Evolutionary conservation across 2,329 filamentous ascomycete species (phyloP), one percentile per base, ranked within the genome.

Genomic region (Alternaria ethzedia): DNA sequence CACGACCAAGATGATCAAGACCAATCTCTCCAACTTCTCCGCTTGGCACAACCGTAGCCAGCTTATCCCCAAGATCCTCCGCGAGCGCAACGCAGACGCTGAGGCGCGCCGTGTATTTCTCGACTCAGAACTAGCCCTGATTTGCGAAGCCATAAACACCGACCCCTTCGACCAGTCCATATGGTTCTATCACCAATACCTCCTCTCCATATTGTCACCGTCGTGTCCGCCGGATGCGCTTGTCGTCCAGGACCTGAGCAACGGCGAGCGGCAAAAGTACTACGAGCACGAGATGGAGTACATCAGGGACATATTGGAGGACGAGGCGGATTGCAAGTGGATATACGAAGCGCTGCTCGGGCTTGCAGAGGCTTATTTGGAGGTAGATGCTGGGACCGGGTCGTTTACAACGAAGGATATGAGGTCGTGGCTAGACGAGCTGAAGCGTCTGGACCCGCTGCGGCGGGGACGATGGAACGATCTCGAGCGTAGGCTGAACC

Each of bases 131-230:
- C 84, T 98, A 54, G 84, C 87, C 25, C 83, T 92, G 46, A 90
- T 97, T 25, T 89, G 91, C 59, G 87, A 90, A 60, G 94, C 91
- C 0, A 84, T 98, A 52, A 96, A 94, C 63, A 92, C 93, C 41
- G 94, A 96, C 61, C 94, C 95, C 0, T 94, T 97, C 70, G 95
- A 98, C 76, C 95, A 98, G 77, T 97, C 94, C 17, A 85, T 97
- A 6, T 99, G 96, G 94, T 97, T 96, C 80, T 98, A 99, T 76
- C 94, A 98, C 78, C 91, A 96, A 71, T 97, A 91, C 74, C 83
- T 97, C 61, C 89, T 97, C 82, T 87, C 89, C 63, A 91, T 90
- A 20, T 52, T 70, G 55, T 69, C 74, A 83, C 91, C 71, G 83
- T 56, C 85, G 83, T 72, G 82, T 81, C 52, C 82, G 77, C 81